These are phyloP conservation scores for Penstemon barbatus DNA, from an alignment of 257 asterid species.

Conservation along the genomic window DNA sequence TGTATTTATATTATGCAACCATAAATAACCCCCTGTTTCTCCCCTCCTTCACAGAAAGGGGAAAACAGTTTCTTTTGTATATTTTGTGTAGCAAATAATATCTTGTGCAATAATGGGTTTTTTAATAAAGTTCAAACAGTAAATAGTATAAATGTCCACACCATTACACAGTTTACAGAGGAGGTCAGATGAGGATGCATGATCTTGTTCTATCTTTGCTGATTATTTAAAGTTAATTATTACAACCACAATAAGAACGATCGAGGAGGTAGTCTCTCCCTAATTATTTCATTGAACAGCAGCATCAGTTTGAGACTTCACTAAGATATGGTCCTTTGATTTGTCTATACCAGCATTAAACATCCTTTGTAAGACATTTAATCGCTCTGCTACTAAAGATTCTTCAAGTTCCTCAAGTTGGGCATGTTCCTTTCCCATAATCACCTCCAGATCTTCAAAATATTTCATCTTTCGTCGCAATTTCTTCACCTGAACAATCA, in stretches of 20 bases:
- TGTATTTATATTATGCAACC: background rate
- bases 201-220: slow-evolving; percentile 1
- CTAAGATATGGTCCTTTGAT: slow-evolving; percentile 42
- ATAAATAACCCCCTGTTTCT: too few species aligned
- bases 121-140: background rate
- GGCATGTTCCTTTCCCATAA: slow-evolving; percentile 58
- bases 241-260: background rate
- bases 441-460: slow-evolving; percentile 59
- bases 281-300: slow-evolving; percentile 25
- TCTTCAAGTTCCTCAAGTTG: slow-evolving; percentile 62
- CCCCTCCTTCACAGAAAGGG: background rate
- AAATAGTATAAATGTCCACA: background rate
- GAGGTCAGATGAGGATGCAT: background rate
- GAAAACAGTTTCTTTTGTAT: background rate
- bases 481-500: slow-evolving; percentile 51
- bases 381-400: slow-evolving; percentile 50
- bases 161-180: slow-evolving; percentile 1
- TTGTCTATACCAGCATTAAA: slow-evolving; percentile 48
- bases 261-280: background rate
- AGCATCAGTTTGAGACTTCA: slow-evolving; percentile 35
- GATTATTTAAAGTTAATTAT: background rate
- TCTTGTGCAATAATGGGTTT: background rate
- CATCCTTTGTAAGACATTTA: slow-evolving; percentile 50
- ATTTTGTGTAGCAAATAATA: background rate
- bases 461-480: slow-evolving; percentile 56